A percentile compares a stretch with the other conserved stretches of the same genome.
Conservation (phyloP, 352 stramenopile genomes). For the Globisporangium iwayamae region DNA sequence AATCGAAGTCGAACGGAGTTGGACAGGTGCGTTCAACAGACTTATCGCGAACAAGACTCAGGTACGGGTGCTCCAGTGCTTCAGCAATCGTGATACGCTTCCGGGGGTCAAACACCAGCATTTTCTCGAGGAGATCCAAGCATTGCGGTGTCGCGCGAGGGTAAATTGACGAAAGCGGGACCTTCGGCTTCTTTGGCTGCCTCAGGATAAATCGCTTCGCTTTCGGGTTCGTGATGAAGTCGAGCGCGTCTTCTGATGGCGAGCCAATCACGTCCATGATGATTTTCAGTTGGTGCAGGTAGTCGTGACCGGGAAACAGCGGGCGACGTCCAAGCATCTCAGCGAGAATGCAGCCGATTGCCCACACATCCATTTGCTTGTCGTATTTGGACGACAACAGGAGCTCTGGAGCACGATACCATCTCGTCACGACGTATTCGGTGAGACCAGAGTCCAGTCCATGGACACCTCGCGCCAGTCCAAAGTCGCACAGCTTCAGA, state of each 20-base stretch:
- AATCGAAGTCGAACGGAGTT: slow-evolving; percentile 83
- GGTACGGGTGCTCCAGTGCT: slow-evolving; percentile 74
- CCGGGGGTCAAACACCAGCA: slow-evolving; percentile 92
- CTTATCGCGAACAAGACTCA: slow-evolving; percentile 70
- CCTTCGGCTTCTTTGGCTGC: slow-evolving; percentile 83
- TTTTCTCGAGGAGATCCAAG: slow-evolving; percentile 90
- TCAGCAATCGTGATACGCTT: slow-evolving; percentile 83
- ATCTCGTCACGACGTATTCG: slow-evolving; percentile 91
- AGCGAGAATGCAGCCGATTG: slow-evolving; percentile 83
- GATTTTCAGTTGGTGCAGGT: slow-evolving; percentile 87
- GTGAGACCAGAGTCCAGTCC: slow-evolving; percentile 78
- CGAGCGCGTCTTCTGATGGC: slow-evolving; percentile 68
- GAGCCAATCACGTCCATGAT: slow-evolving; percentile 89
- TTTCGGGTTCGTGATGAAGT: slow-evolving; percentile 89
- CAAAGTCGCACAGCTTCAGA: slow-evolving; percentile 80
- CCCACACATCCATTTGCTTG: slow-evolving; percentile 87
- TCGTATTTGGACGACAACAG: slow-evolving; percentile 90
- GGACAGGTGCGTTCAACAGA: slow-evolving; percentile 72
- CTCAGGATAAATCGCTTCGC: slow-evolving; percentile 86
- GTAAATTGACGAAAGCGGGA: slow-evolving; percentile 83
- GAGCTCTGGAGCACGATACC: slow-evolving; percentile 91
- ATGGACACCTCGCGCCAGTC: slow-evolving; percentile 66
- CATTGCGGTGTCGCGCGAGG: slow-evolving; percentile 74
- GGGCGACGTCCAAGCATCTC: slow-evolving; percentile 83
- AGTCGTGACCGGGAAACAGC: slow-evolving; percentile 86